Base-by-base conservation (phyloP, 2,329 filamentous ascomycete genomes). In the Claviceps spartinae region DNA sequence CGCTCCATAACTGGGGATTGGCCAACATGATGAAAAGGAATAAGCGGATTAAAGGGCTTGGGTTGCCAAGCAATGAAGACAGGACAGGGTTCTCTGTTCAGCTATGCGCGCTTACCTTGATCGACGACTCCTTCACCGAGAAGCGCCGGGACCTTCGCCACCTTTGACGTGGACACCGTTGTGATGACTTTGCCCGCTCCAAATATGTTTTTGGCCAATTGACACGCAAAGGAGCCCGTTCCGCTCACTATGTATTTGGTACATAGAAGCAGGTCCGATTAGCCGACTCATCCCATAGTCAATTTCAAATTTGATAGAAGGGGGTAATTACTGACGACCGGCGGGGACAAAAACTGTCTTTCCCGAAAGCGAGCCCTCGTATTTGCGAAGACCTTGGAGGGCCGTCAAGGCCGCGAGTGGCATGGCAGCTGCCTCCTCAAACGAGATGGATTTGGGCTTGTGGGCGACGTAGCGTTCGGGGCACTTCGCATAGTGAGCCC, bases 161-260 rank as follows among this genome's bases (percentile, higher is more conserved):
- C 57, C 56, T 74, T 74, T 14, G 63, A 54, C 1, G 69, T 70
- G 1, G 69, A 72, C 1, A 74, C 63, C 0, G 71, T 73, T 1
- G 69, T 73, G 41, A 74, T 70, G 30, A 73, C 69, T 49, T 69
- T 71, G 18, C 63, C 64, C 2, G 69, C 72, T 1, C 64, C 59
- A 54, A 72, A 74, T 2, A 71, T 63, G 37, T 69, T 65, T 44
- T 73, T 73, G 16, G 71, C 70, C 5, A 74, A 55, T 55, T 73
- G 71, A 18, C 69, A 66, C 5, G 56, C 58, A 45, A 54, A 59
- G 5, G 54, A 47, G n/a, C 60, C 60, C 2, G 60, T 61, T n/a
- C 59, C 60, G 42, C 59, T 55, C 49, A 62, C 56, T 59, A 30
- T 5, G 13, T 13, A 8, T n/a, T 30, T 20, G 11, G 14, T 13